These are phyloP conservation scores for Solanum dulcamara DNA, from an alignment of 257 asterid genomes.

Conservation along the genomic window DNA sequence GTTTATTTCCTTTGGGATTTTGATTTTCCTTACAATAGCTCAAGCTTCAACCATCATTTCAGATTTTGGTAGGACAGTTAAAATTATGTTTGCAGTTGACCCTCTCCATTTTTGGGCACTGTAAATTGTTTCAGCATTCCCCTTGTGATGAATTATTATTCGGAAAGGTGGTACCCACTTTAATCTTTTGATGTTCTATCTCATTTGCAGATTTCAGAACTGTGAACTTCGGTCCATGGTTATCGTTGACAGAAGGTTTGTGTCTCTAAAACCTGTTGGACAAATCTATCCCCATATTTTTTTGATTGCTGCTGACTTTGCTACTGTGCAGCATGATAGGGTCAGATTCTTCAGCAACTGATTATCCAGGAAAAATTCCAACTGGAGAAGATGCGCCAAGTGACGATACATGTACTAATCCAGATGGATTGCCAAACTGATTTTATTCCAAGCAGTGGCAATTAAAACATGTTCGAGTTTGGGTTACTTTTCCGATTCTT, in stretches of 20 bases:
- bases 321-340: conserved; percentile 40
- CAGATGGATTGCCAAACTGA: neutral
- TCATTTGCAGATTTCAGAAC: conserved; percentile 59
- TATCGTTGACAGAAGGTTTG: conserved; percentile 67
- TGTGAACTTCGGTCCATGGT: conserved; percentile 85
- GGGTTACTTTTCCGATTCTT: neutral
- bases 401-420: conserved; percentile 13
- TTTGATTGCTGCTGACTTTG: neutral
- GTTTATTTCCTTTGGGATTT: neutral
- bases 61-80: neutral
- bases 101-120: neutral
- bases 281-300: neutral
- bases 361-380: conserved; percentile 66
- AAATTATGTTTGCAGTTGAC: neutral
- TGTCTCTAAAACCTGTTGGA: neutral
- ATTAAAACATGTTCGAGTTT: neutral
- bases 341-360: conserved; percentile 41
- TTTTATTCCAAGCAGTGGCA: neutral
- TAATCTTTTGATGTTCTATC: neutral
- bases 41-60: neutral
- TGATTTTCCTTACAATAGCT: neutral
- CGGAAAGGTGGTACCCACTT: neutral
- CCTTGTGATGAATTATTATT: neutral
- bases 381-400: conserved; percentile 57
- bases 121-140: neutral